These are phyloP conservation scores for Ananas comosus DNA, from an alignment of 176 grass and related monocot genomes.

Conservation along the genomic window DNA sequence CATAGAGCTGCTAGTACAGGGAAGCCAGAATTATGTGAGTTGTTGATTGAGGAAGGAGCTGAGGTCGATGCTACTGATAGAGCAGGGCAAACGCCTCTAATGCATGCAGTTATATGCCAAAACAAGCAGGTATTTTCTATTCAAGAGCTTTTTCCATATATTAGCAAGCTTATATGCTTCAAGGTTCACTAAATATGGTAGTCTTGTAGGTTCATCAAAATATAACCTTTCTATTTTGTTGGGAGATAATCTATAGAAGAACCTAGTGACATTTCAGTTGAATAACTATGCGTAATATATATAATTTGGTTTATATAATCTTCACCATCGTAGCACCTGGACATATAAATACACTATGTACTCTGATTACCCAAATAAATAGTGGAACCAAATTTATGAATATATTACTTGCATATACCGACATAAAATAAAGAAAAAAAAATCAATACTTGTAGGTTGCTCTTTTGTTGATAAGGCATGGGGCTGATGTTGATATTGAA, in stretches of 20 bases:
- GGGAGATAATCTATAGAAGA: background rate
- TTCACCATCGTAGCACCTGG: too few relatives aligned
- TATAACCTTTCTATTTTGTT: background rate
- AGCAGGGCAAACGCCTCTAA: slow-evolving; percentile 63
- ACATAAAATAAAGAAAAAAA: background rate
- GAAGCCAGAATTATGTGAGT: slow-evolving; percentile 65
- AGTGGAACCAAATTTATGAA: background rate
- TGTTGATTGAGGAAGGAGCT: slow-evolving; percentile 93
- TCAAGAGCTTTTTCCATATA: background rate
- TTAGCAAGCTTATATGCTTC: background rate
- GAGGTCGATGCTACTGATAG: slow-evolving; percentile 68
- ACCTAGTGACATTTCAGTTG: background rate
- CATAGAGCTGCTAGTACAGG: slow-evolving; percentile 96
- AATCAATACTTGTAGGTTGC: slow-evolving; percentile 39
- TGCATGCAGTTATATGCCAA: slow-evolving; percentile 72
- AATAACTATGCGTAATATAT: background rate
- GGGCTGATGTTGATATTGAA: slow-evolving; percentile 72
- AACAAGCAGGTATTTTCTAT: slow-evolving; percentile 54
- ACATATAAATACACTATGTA: too few relatives aligned
- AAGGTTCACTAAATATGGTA: background rate
- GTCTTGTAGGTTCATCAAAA: too few relatives aligned
- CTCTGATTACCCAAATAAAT: too few relatives aligned
- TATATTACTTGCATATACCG: background rate
- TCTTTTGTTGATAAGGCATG: slow-evolving; percentile 69
- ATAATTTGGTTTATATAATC: too few relatives aligned